Conservation (phyloP, 345 rosid species). For the Dovyalis caffra region DNA sequence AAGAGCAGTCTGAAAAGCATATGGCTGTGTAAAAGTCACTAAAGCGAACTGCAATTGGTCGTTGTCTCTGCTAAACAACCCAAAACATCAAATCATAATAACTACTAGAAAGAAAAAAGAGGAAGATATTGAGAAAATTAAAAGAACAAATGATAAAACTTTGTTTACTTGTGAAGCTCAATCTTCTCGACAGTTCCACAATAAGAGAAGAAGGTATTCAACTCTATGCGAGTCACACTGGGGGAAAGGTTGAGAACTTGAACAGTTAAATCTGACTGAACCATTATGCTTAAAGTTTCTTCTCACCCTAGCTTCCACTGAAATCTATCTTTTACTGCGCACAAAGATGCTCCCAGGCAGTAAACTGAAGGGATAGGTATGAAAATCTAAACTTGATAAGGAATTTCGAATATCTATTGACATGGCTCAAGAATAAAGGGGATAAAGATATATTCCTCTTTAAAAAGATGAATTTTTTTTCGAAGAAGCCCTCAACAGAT, state of each 20-base stretch:
- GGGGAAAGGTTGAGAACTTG: slow-evolving; percentile 35
- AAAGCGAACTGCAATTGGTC: slow-evolving; percentile 24
- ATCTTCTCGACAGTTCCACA: slow-evolving; percentile 43
- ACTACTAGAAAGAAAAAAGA: not conserved
- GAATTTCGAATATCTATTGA: not conserved
- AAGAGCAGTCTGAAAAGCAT: slow-evolving; percentile 38
- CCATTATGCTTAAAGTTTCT: not conserved
- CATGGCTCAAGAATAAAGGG: not conserved
- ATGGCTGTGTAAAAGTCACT: slow-evolving; percentile 39
- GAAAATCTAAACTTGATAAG: not conserved
- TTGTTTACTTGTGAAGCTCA: slow-evolving; percentile 23
- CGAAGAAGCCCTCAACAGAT: not conserved
- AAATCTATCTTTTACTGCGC: not conserved
- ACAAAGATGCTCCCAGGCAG: not conserved
- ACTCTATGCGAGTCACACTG: slow-evolving; percentile 19
- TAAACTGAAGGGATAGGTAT: too few species aligned
- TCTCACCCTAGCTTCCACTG: not conserved
- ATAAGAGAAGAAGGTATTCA: slow-evolving; percentile 39
- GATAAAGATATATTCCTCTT: not conserved
- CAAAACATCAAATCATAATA: not conserved
- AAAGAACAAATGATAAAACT: not conserved
- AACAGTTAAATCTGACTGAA: slow-evolving; percentile 23
- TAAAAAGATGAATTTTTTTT: not conserved
- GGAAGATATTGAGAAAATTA: not conserved
- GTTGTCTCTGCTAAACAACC: slow-evolving; percentile 16